These are phyloP conservation scores for Citrus cavaleriei DNA, from an alignment of 345 rosid species.

Conservation along the genomic window DNA sequence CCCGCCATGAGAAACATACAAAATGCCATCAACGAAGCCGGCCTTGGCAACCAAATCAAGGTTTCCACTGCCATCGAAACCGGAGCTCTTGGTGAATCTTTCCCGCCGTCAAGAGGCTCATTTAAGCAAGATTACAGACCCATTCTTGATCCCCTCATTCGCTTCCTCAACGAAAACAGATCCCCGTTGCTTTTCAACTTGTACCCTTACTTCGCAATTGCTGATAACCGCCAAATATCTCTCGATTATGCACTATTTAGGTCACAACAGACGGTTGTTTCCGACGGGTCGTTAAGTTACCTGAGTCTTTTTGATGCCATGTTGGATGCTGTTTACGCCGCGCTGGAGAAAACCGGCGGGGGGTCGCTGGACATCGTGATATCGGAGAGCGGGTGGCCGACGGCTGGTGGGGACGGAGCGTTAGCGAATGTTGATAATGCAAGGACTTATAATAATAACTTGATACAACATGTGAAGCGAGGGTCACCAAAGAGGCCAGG, in stretches of 20 bases:
- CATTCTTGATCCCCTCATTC: slow-evolving; percentile 30
- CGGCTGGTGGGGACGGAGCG: slow-evolving; percentile 43
- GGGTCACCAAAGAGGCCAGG: slow-evolving; percentile 46
- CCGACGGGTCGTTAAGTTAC: slow-evolving; percentile 25
- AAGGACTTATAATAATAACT: slow-evolving; percentile 43
- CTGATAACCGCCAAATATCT: neutral
- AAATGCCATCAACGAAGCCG: slow-evolving; percentile 14
- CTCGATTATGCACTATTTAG: slow-evolving; percentile 45
- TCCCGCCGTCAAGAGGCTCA: slow-evolving; percentile 34
- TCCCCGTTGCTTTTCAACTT: slow-evolving; percentile 45
- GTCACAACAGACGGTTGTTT: slow-evolving; percentile 15
- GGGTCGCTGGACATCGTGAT: slow-evolving; percentile 49
- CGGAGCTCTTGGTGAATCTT: slow-evolving; percentile 16
- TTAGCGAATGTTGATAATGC: slow-evolving; percentile 45
- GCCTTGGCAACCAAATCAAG: slow-evolving; percentile 28
- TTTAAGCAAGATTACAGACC: slow-evolving; percentile 20
- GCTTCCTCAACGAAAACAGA: slow-evolving; percentile 32
- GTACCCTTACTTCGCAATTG: slow-evolving; percentile 36
- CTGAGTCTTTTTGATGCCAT: slow-evolving; percentile 56
- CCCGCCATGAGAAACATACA: slow-evolving; percentile 33
- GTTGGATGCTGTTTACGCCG: slow-evolving; percentile 42
- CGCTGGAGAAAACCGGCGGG: slow-evolving; percentile 51
- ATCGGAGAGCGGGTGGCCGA: slow-evolving; percentile 68
- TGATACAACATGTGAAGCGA: slow-evolving; percentile 46
- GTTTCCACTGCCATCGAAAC: slow-evolving; percentile 30